Evolutionary conservation across 805 yeast genomes (phyloP).

Genomic region (Candida namnaoensis): DNA sequence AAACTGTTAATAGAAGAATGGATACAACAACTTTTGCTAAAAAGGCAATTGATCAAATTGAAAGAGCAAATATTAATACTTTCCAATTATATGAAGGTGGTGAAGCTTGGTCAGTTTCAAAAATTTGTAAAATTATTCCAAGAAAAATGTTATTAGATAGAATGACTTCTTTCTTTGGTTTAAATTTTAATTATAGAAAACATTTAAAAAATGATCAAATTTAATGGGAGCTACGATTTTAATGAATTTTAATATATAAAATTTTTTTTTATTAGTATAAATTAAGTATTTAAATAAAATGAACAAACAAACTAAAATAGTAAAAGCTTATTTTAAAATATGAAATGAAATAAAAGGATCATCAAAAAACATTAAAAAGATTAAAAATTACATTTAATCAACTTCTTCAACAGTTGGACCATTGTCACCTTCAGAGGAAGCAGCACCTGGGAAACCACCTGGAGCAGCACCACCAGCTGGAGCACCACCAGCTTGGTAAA

Average conservation of each 20-base stretch:
- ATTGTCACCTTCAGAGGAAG: conserved; percentile 23
- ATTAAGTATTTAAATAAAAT: too few relatives aligned
- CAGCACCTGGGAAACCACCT: conserved; percentile 58
- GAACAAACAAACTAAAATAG: too few relatives aligned
- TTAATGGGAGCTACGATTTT: too few relatives aligned
- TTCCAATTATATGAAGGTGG: conserved; percentile 14
- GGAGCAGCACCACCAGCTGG: conserved; percentile 53
- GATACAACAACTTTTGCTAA: conserved; percentile 29
- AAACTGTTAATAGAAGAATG: conserved; percentile 8
- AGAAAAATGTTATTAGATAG: conserved; percentile 6
- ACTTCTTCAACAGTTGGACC: conserved; percentile 81
- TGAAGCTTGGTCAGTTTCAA: conserved; percentile 6
- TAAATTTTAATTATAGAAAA: conserved; percentile 14
- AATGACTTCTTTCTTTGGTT: conserved; percentile 10
- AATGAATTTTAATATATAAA: too few relatives aligned
- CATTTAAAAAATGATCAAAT: conserved; percentile 6
- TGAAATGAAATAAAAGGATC: too few relatives aligned
- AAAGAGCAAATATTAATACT: conserved; percentile 7
- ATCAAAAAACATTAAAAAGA: neutral
- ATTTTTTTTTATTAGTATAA: too few relatives aligned
- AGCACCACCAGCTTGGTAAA: conserved; percentile 88
- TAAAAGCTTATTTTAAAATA: too few relatives aligned
- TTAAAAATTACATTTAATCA: conserved; percentile 34
- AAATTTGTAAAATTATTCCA: conserved; percentile 3
- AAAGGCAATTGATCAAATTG: conserved; percentile 28